Percentiles rank a stretch among this genome's conserved stretches.
Evolutionary conservation across 805 yeast genomes (phyloP).

Genomic region (Isabelozyma pseudorhagii): DNA sequence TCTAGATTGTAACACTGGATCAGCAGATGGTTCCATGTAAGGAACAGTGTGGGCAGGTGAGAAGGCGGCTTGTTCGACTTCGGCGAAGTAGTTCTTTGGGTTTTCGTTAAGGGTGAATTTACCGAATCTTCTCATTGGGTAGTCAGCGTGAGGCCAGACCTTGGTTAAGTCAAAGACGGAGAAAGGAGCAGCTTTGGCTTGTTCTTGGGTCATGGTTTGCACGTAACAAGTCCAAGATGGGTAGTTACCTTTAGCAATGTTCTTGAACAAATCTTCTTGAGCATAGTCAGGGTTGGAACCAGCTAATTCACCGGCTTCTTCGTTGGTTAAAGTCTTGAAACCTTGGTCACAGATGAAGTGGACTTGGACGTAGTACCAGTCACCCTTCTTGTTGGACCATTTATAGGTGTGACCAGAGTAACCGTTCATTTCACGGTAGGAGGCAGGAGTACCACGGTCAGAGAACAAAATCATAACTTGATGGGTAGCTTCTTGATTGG

Average conservation of each 20-base stretch:
- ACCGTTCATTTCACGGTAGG: conserved; percentile 77
- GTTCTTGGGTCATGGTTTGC: conserved; percentile 82
- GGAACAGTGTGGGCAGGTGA: conserved; percentile 73
- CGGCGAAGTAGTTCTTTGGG: conserved; percentile 85
- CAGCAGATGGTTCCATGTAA: conserved; percentile 72
- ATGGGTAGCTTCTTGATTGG: conserved; percentile 72
- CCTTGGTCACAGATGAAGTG: conserved; percentile 71
- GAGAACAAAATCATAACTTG: conserved; percentile 72
- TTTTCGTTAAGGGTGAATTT: conserved; percentile 75
- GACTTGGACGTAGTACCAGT: conserved; percentile 76
- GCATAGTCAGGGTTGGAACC: conserved; percentile 83
- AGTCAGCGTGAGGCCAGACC: conserved; percentile 86
- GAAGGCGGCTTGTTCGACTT: conserved; percentile 58
- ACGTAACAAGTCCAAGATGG: conserved; percentile 86
- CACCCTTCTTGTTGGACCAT: conserved; percentile 73
- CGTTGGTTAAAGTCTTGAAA: conserved; percentile 48
- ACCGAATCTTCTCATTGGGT: conserved; percentile 85
- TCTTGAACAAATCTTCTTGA: conserved; percentile 74
- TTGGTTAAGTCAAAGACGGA: conserved; percentile 89
- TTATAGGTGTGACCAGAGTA: conserved; percentile 83
- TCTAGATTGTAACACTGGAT: conserved; percentile 75
- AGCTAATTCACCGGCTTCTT: conserved; percentile 63
- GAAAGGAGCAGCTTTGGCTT: conserved; percentile 72
- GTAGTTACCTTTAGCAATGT: conserved; percentile 71
- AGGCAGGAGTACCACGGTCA: conserved; percentile 80